These are phyloP conservation scores for Diaporthe citrichinensis DNA, from an alignment of 2,329 filamentous ascomycete species.

Conservation along the genomic window DNA sequence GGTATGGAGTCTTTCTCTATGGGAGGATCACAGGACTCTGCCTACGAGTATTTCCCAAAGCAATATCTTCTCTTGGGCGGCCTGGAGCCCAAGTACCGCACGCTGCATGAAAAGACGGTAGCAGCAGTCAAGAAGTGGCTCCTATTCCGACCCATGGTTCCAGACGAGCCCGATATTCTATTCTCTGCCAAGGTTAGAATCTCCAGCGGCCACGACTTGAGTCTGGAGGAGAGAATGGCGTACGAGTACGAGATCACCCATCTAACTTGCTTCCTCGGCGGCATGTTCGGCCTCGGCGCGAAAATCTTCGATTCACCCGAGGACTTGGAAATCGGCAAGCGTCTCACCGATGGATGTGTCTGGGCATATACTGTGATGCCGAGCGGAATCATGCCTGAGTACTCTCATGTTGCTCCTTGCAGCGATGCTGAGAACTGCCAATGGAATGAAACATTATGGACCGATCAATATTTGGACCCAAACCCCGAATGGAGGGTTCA, in stretches of 20 bases:
- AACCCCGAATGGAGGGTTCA: constrained; percentile 58
- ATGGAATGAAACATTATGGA: constrained; percentile 67
- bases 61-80: constrained; percentile 85
- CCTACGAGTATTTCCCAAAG: constrained; percentile 79
- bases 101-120: constrained; percentile 78
- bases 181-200: constrained; percentile 76
- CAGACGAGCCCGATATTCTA: constrained; percentile 77
- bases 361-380: constrained; percentile 76
- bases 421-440: constrained; percentile 60
- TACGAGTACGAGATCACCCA: constrained; percentile 73
- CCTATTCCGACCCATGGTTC: constrained; percentile 83
- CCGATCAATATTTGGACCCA: constrained; percentile 62
- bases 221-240: constrained; percentile 51
- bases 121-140: constrained; percentile 80
- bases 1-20: constrained; percentile 68
- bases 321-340: constrained; percentile 74
- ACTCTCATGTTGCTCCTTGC: constrained; percentile 64
- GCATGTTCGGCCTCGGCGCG: constrained; percentile 77
- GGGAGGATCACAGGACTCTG: constrained; percentile 78
- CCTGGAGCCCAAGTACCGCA: constrained; percentile 77
- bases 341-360: constrained; percentile 77
- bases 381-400: constrained; percentile 77
- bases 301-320: constrained; percentile 71
- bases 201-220: constrained; percentile 56
- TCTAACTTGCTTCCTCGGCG: constrained; percentile 78